Base-by-base conservation (phyloP, 495 filamentous ascomycete species). In the Cercophora sp. region DNA sequence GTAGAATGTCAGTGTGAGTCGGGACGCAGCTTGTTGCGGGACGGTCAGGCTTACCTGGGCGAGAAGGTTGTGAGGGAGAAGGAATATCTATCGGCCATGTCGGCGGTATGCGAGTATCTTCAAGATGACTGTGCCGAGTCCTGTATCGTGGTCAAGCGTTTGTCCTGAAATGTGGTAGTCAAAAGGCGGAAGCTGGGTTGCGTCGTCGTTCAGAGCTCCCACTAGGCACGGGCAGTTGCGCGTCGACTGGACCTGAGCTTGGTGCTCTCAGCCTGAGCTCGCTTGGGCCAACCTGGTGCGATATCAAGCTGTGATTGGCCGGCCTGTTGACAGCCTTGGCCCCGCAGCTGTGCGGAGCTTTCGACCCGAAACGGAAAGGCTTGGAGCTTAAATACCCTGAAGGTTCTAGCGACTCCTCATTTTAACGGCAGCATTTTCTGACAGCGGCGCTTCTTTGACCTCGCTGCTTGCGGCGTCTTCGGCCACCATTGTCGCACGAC, bases 1-100 rank as follows among this genome's bases (percentile, higher is more conserved):
- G 40, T 60, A 55, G 49, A 61, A 56, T 67, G 69, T 58, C 46
- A 53, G 48, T 37, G 50, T n/a, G 15, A 16, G 44, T 18, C n/a
- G 34, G 10, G 24, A 16, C 22, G 25, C 44, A 50, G 31, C 8
- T 32, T 32, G 24, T 32, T 15, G 43, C 46, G n/a, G 20, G 18
- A 24, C 31, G 15, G 46, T 11, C 24, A 40, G 59, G 62, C 80
- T 77, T 90, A 96, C 93, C 92, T 98, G 62, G 93, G 93, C 59
- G 93, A 97, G 85, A 99, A 99, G 52, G 93, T 99, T 43, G 93
- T 99, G 64, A 99, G 80, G 32, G 94, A 97, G 85, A 97, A 99
- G 40, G 93, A 96, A 72, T 99, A 99, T 77, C 94, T 82, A 75
- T 99, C 94, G 59, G 93, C 91, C 93, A 99, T 99, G 66, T 57